These are phyloP conservation scores for Trifolium pratense DNA, from an alignment of 306 rosid species.

Conservation along the genomic window DNA sequence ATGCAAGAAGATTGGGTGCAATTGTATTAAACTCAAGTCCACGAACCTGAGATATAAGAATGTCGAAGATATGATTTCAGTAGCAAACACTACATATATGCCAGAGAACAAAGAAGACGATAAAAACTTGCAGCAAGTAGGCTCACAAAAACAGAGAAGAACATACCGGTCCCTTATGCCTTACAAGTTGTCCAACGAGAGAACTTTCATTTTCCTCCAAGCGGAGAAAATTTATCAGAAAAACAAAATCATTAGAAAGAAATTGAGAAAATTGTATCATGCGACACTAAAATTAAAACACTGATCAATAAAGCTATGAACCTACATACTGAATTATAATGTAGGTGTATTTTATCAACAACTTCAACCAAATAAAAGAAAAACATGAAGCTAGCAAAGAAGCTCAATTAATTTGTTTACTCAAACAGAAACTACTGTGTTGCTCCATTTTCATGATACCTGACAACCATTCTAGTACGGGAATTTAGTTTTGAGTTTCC, in stretches of 20 bases:
- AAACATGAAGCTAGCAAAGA: conserved; percentile 3
- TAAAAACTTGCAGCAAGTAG: too few species aligned
- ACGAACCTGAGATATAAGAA: too few species aligned
- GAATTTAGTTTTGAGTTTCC: conserved; percentile 31
- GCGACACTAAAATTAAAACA: conserved; percentile 27
- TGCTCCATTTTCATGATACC: conserved; percentile 26
- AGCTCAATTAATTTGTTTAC: conserved; percentile 14
- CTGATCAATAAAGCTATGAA: conserved; percentile 13
- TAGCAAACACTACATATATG: too few species aligned
- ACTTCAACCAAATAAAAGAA: conserved; percentile 16
- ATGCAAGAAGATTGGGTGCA: too few species aligned
- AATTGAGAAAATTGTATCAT: conserved; percentile 26
- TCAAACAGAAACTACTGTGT: conserved; percentile 17
- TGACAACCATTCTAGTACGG: conserved; percentile 14
- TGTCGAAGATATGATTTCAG: too few species aligned
- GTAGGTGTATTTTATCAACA: conserved; percentile 18
- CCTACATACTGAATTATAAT: conserved; percentile 17
- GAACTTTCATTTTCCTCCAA: conserved; percentile 74
- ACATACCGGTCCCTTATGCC: too few species aligned
- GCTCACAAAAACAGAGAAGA: too few species aligned
- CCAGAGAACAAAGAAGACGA: too few species aligned
- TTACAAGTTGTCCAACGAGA: conserved; percentile 73
- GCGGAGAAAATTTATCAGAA: conserved; percentile 48
- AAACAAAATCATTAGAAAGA: too few species aligned
- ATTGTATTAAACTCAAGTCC: too few species aligned